Base-by-base conservation (phyloP, 108 stramenopile species). In the Skeletonema potamos region DNA sequence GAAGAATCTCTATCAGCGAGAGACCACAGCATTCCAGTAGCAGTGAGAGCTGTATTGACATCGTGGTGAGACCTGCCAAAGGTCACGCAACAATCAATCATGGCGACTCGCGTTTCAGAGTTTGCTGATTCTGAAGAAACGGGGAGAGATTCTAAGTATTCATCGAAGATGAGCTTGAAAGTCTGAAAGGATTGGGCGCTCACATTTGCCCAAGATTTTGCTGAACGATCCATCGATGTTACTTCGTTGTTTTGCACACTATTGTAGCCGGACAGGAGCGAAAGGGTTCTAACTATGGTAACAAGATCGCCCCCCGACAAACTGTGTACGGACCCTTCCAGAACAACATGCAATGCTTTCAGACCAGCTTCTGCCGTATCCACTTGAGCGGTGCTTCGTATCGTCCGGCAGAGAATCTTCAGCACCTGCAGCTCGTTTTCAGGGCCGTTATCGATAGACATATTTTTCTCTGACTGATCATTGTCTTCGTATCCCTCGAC, bases 21-120 rank as follows among this genome's bases (percentile, higher is more conserved):
- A n/a, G 88, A 82, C 91, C 92, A 93, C 5, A 93, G 71, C 58
- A 93, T 84, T 46, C 93, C 94, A 60, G 90, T 93, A n/a, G 95
- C 91, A 9, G 96, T 96, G 34, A 97, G 85, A 27, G 91, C 88
- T 6, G 94, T 94, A 70, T 97, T 97, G 37, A 97, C 87, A 80
- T 96, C 94, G 55, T 95, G 92, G 39, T 76, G 64, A 28, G 95
- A 93, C 8, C 69, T 86, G 6, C 90, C 95, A 81, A 95, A 97
- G 18, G 92, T 79, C 0, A 83, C 90, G 57, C 92, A 93, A 67
- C 96, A 97, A 58, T 92, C 85, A 13, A 97, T 67, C 13, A 94
- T 75, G 27, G 85, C 67, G 11, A 68, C 72, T 62, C 87, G 80
- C 69, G 85, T 70, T 22, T 57, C 66, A 41, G 63, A 36, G 27